Percentiles rank a stretch among this genome's conserved stretches.
Evolutionary conservation across 2,329 filamentous ascomycete genomes (phyloP).

Genomic region (Chaetomium sp.): DNA sequence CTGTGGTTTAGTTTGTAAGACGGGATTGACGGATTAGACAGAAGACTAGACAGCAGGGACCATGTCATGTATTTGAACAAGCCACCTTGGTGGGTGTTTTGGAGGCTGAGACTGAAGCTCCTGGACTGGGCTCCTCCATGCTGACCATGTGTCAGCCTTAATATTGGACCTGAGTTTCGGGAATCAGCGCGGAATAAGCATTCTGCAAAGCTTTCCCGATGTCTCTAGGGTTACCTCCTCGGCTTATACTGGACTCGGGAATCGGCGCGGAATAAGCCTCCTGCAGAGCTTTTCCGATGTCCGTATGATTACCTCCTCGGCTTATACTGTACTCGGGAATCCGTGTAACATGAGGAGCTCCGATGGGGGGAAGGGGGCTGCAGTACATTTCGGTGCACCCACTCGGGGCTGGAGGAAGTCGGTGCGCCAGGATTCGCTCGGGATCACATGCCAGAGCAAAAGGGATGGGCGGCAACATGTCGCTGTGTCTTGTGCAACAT

Average conservation of each 20-base stretch:
- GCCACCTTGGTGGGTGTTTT: background rate
- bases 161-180: background rate
- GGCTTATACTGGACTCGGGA: too few species aligned
- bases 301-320: background rate
- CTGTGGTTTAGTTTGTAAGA: background rate
- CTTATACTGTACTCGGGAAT: background rate
- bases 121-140: background rate
- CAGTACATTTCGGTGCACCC: constrained; percentile 2
- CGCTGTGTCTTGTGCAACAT: background rate
- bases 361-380: constrained; percentile 18
- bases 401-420: background rate
- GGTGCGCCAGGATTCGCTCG: background rate
- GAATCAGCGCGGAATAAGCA: constrained; percentile 1
- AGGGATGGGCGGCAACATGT: background rate
- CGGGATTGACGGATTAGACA: background rate
- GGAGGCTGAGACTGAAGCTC: background rate
- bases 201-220: background rate
- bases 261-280: background rate
- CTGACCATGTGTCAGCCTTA: background rate
- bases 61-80: background rate
- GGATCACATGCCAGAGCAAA: background rate
- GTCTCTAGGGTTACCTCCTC: background rate
- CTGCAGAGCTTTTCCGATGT: background rate
- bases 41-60: background rate
- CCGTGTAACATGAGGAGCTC: constrained; percentile 20